Evolutionary conservation across 371 early-diverging fungal genomes (phyloP), one percentile per base, ranked within the genome.

Genomic region (Coemansia sp.): DNA sequence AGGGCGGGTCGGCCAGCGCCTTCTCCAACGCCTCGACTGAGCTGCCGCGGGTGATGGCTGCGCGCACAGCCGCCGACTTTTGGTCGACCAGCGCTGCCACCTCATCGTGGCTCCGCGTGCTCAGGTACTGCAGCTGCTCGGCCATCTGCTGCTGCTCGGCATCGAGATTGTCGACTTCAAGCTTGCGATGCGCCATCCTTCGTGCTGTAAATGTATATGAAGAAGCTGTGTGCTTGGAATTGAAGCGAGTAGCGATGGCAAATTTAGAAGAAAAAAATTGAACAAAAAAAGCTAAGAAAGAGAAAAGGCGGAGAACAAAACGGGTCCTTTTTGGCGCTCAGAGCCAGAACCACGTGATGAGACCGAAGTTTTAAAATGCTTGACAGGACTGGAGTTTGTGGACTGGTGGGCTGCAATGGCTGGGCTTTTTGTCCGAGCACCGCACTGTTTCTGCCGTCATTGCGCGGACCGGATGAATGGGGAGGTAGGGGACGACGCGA

Each of bases 1-100:
- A 89, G n/a, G 94, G 93, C n/a, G 94, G 92, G 47, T 88, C 81
- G 49, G 86, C 84, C 39, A 94, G 81, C n/a, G 92, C 83, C 61
- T 77, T 81, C 42, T 75, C 62, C 55, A 94, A 78, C 14, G 94
- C 93, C 42, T 78, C 85, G 12, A 79, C 75, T 37, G 81, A 67
- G 63, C 89, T 86, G 29, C 93, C 90, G 59, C 92, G 90, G 67
- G 78, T 63, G 2, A 83, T 52, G 61, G 78, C 71, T 38, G 83
- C 83, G 36, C 90, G 87, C 36, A 88, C 87, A 14, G 84, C 82
- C 8, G 79, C 81, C 60, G 82, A 82, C 67, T 86, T 85, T 63
- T 80, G 81, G 64, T 84, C 83, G 29, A 84, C 84, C 36, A 75
- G 60, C n/a, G 81, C 80, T 14, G 72, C 80, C 4, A 83, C 81